Evolutionary conservation across 139 green algal genomes (phyloP).

Genomic region (Chlorella sp.): DNA sequence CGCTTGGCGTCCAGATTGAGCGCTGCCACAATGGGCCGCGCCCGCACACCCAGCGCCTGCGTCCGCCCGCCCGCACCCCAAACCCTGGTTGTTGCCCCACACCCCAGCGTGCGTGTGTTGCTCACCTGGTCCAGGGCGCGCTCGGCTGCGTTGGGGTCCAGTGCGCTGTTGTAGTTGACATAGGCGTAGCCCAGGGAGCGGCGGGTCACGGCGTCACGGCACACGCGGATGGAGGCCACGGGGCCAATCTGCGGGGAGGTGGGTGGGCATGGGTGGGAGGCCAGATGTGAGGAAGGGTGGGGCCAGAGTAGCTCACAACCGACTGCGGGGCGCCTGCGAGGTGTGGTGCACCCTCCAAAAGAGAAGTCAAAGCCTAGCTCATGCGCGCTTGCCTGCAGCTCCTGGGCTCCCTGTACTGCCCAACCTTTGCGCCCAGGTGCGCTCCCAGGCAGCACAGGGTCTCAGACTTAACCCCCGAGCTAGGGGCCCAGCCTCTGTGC

Average conservation of each 20-base stretch:
- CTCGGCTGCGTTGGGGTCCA: conserved; percentile 86
- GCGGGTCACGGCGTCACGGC: conserved; percentile 91
- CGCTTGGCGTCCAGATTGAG: too few species aligned
- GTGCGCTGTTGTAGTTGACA: conserved; percentile 92
- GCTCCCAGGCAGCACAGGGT: neutral
- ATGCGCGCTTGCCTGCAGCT: neutral
- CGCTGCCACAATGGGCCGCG: too few species aligned
- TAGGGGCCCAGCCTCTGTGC: neutral
- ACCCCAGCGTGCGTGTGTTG: too few species aligned
- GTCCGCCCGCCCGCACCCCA: neutral
- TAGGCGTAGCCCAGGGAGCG: conserved; percentile 96
- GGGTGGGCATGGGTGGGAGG: neutral
- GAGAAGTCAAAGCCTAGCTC: too few species aligned
- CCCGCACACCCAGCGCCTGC: neutral
- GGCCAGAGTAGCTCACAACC: neutral
- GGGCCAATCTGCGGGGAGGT: conserved; percentile 82
- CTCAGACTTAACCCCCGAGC: too few species aligned
- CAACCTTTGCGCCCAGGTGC: neutral
- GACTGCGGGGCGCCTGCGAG: neutral
- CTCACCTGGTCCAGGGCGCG: conserved; percentile 25
- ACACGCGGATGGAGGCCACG: conserved; percentile 93
- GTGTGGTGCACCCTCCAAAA: too few species aligned
- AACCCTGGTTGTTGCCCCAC: too few species aligned
- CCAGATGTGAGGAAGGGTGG: neutral
- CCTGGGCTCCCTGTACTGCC: neutral